Conservation (phyloP, 352 stramenopile species). For the Phytophthora rubi region DNA sequence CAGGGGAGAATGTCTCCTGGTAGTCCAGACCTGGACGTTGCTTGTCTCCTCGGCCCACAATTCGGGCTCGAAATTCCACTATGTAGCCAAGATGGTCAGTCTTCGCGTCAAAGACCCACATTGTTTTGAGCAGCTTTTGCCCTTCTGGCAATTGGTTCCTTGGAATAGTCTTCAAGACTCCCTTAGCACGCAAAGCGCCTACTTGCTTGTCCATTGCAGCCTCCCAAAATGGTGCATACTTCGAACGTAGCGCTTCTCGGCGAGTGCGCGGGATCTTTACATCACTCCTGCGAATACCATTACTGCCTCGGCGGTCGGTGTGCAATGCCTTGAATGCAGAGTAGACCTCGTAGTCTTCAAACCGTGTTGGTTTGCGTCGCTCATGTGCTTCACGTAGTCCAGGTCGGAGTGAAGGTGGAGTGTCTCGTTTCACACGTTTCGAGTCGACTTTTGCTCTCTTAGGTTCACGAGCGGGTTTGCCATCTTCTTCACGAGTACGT, state of each 20-base stretch:
- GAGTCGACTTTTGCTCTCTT: slow-evolving; percentile 3
- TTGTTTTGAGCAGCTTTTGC: neutral
- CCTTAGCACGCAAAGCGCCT: neutral
- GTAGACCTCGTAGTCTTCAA: neutral
- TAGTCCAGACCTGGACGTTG: slow-evolving; percentile 11
- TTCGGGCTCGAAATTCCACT: slow-evolving; percentile 6
- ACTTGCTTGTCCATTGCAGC: neutral
- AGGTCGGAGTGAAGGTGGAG: neutral
- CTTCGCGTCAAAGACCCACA: slow-evolving; percentile 23
- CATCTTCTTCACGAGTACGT: neutral
- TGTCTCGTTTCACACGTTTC: neutral
- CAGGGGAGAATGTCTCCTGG: slow-evolving; percentile 11
- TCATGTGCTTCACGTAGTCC: slow-evolving; percentile 3
- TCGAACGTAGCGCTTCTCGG: neutral
- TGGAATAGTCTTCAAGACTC: neutral
- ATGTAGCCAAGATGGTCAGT: slow-evolving; percentile 15
- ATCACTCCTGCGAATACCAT: neutral
- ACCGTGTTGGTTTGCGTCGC: neutral
- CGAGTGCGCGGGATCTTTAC: neutral
- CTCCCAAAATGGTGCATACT: neutral
- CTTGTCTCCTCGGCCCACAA: slow-evolving; percentile 18
- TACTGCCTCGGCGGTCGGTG: neutral
- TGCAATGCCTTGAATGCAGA: slow-evolving; percentile 4
- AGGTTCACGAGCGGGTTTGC: neutral
- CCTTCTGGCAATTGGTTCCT: neutral